Base-by-base conservation (phyloP, 2,329 filamentous ascomycete genomes). In the Aspergillus floridensis region DNA sequence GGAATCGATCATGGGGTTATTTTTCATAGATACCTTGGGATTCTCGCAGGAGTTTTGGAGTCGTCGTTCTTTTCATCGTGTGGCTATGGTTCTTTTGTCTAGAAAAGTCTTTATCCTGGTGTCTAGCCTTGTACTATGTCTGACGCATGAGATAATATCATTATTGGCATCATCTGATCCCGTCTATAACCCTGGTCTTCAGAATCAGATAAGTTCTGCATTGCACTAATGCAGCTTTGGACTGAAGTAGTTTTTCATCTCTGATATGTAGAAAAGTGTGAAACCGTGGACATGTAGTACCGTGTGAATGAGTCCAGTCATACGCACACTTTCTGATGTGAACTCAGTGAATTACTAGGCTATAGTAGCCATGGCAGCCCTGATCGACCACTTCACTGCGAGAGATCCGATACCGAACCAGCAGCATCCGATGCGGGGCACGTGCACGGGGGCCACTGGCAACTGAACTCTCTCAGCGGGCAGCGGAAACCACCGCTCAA, bases 31-130 rank as follows among this genome's bases (percentile, higher is more conserved):
- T 68, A 62, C 63, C 60, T 61, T 51, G 62, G 57, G 53, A 59
- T 63, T 58, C 54, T 59, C 48, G 58, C 59, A 62, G 67, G 67
- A 67, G 65, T 69, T 70, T 58, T 59, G 70, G 70, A 70, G 70
- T 72, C 68, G 59, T 53, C 35, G 14, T 19, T 19, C n/a, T 44
- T 3, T 5, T 19, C 8, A 41, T 16, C 12, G 35, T 41, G 12
- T 41, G 35, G 11, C n/a, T n/a, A 59, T 63, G 51, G 56, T 56
- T 60, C 58, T 61, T 58, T 16, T 46, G 46, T 53, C 49, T 63
- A 57, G 48, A 62, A 63, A 59, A 61, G 58, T 64, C 22, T 44
- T 53, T 58, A 12, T 35, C 48, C 38, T 60, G 38, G 6, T 44
- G 38, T 44, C 38, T 44, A 44, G 38, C 38, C 38, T 44, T 16